Evolutionary conservation across 331 rosid species (phyloP).

Genomic region (Malus hybrid): DNA sequence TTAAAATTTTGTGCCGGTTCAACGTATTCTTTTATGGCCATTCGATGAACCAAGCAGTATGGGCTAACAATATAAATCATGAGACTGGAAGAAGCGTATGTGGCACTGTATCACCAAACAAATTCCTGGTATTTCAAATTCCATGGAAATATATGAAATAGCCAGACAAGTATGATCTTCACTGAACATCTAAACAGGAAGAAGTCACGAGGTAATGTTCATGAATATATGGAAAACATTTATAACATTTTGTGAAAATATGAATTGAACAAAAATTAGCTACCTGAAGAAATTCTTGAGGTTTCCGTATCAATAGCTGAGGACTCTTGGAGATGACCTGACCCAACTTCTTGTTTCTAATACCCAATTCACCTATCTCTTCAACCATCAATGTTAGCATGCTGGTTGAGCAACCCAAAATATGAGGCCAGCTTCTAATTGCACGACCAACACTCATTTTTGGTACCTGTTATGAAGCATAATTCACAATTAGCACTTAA

Average conservation of each 20-base stretch:
- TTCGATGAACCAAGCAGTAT: background rate
- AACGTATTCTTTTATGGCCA: background rate
- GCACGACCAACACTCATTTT: conserved; percentile 40
- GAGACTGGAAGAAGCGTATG: background rate
- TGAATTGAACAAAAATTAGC: conserved; percentile 10
- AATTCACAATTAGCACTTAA: background rate
- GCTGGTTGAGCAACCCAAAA: conserved; percentile 76
- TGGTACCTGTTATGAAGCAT: conserved; percentile 48
- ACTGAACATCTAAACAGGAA: background rate
- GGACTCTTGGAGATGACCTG: conserved; percentile 73
- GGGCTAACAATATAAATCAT: background rate
- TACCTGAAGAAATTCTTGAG: conserved; percentile 66
- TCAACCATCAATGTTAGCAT: conserved; percentile 57
- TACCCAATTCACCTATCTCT: conserved; percentile 53
- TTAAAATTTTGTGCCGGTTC: background rate
- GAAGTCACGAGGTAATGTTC: background rate
- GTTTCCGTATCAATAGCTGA: conserved; percentile 58
- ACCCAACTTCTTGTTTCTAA: conserved; percentile 56
- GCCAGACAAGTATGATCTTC: background rate
- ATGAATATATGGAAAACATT: background rate
- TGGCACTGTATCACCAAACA: background rate
- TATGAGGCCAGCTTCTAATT: conserved; percentile 77
- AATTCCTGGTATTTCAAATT: background rate
- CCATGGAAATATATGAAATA: background rate
- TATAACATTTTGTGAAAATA: background rate